Conservation (phyloP, 805 yeast genomes). For the Nakazawaea ishiwadae region DNA sequence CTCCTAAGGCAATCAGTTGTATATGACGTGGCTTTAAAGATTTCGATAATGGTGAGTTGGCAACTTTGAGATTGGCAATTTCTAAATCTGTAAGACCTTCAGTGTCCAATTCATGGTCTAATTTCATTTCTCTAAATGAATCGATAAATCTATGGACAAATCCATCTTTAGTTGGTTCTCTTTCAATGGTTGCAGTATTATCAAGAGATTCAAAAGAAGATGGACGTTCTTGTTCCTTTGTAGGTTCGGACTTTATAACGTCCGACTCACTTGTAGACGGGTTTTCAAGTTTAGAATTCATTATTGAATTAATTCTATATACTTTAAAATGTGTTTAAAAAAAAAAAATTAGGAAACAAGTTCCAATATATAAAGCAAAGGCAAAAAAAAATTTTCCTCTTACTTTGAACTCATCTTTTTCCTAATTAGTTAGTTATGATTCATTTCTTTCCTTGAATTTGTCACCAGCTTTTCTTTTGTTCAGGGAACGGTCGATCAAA, state of each 20-base stretch:
- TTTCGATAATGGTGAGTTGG: slow-evolving; percentile 54
- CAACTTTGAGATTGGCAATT: slow-evolving; percentile 18
- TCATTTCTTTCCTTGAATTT: background rate
- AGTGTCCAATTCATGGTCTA: slow-evolving; percentile 7
- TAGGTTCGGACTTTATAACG: background rate
- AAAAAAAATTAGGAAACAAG: too few relatives aligned
- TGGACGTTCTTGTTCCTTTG: background rate
- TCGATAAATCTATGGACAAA: slow-evolving; percentile 3
- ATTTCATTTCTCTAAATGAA: slow-evolving; percentile 9
- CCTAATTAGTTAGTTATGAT: background rate
- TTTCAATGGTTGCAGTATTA: background rate
- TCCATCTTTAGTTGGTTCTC: background rate
- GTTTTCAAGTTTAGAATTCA: background rate
- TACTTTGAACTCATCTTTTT: background rate
- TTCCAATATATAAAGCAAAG: too few relatives aligned
- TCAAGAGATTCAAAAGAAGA: background rate
- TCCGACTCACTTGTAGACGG: background rate
- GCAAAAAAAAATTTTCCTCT: background rate
- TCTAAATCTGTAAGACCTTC: slow-evolving; percentile 9
- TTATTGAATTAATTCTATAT: background rate
- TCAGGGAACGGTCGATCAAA: background rate
- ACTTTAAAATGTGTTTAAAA: background rate
- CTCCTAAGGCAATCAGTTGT: slow-evolving; percentile 66
- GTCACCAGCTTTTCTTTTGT: background rate
- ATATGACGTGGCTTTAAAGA: slow-evolving; percentile 52